Conservation (phyloP, 2,329 filamentous ascomycete species). For the Colletotrichum lupini region DNA sequence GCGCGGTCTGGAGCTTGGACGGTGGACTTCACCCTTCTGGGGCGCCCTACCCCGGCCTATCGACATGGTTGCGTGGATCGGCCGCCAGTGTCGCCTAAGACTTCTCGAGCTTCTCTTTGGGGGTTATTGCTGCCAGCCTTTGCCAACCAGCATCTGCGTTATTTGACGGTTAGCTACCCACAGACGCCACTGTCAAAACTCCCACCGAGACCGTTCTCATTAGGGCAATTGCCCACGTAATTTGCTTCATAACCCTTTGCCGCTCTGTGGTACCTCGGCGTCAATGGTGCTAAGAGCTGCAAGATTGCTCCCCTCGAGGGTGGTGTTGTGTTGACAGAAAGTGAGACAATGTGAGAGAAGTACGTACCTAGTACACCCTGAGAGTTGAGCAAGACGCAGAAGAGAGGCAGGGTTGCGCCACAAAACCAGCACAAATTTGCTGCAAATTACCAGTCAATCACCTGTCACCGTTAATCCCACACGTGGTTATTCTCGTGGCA, state of each 20-base stretch:
- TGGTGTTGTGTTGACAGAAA: background rate
- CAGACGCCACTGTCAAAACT: conserved; percentile 12
- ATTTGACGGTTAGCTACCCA: background rate
- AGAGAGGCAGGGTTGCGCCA: background rate
- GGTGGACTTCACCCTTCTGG: conserved; percentile 10
- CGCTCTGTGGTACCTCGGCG: background rate
- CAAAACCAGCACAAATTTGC: background rate
- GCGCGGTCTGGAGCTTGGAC: conserved; percentile 32
- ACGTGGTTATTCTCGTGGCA: background rate
- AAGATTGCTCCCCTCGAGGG: conserved; percentile 1
- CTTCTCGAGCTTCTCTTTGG: conserved; percentile 1
- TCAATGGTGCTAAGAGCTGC: background rate
- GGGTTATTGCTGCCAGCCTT: background rate
- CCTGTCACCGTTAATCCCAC: background rate
- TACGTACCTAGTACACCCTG: background rate
- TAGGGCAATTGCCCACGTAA: conserved; percentile 13
- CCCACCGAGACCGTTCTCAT: background rate
- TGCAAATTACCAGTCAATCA: background rate
- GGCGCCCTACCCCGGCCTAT: conserved; percentile 17
- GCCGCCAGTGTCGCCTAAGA: conserved; percentile 22
- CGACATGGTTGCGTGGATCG: conserved; percentile 23
- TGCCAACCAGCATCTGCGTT: background rate
- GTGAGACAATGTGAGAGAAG: background rate
- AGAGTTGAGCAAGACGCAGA: background rate
- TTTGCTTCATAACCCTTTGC: conserved; percentile 6